phyloP scores from a whole-genome alignment of 805 yeast species.

The Schizosaccharomyces japonicus region DNA sequence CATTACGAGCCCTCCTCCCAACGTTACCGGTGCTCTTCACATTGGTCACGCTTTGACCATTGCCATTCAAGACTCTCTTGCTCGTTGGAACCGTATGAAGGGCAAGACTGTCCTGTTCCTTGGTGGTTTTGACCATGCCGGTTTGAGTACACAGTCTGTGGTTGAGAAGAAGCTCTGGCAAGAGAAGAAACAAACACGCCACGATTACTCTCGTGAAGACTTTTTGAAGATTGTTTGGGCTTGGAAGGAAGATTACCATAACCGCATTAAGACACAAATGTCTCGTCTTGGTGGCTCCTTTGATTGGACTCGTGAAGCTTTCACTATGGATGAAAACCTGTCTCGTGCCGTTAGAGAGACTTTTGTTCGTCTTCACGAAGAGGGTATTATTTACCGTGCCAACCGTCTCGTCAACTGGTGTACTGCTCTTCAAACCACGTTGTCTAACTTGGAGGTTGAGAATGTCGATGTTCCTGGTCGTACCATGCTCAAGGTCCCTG shows the following conservation, averaged over 20 bases:
- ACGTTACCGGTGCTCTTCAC: conserved; percentile 94
- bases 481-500: conserved; percentile 65
- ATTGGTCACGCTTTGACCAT: conserved; percentile 96
- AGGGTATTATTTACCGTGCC: conserved; percentile 86
- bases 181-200: conserved; percentile 67
- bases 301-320: conserved; percentile 87
- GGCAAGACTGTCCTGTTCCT: conserved; percentile 80
- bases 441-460: conserved; percentile 89
- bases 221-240: conserved; percentile 84
- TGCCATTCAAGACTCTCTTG: conserved; percentile 77
- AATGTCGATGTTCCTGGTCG: conserved; percentile 70
- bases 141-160: conserved; percentile 94
- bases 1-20: conserved; percentile 98
- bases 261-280: conserved; percentile 63
- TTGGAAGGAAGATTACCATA: conserved; percentile 89
- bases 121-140: conserved; percentile 98
- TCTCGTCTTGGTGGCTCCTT: conserved; percentile 83
- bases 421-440: conserved; percentile 76
- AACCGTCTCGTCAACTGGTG: conserved; percentile 90
- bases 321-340: conserved; percentile 63
- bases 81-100: conserved; percentile 88
- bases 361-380: conserved; percentile 75
- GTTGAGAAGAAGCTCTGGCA: conserved; percentile 92
- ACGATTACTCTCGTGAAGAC: conserved; percentile 81
- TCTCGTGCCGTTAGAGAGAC: conserved; percentile 71